phyloP scores from a whole-genome alignment of 441 rosid genomes.

The Flueggea neowawraea region DNA sequence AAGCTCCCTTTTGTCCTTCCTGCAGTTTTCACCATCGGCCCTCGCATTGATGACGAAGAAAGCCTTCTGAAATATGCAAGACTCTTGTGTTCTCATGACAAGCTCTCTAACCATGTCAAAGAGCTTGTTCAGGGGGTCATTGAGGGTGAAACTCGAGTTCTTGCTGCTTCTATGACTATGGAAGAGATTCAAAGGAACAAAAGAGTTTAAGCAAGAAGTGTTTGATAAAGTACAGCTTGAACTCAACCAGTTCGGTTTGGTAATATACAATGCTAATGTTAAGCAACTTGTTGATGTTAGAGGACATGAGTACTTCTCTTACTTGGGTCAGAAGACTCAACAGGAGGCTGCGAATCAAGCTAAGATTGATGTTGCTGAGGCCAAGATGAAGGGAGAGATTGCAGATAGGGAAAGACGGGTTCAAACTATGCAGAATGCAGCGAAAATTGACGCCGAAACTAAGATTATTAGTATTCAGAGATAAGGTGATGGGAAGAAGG shows the following conservation, averaged over 20 bases:
- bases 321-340: slow-evolving; percentile 69
- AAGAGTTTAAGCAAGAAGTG: slow-evolving; percentile 62
- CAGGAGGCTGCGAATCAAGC: slow-evolving; percentile 79
- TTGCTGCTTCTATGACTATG: slow-evolving; percentile 81
- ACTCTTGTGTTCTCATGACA: slow-evolving; percentile 58
- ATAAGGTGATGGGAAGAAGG: slow-evolving; percentile 54
- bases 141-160: slow-evolving; percentile 75
- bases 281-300: slow-evolving; percentile 73
- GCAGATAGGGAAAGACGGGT: slow-evolving; percentile 44
- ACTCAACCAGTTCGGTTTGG: slow-evolving; percentile 55
- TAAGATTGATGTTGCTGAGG: slow-evolving; percentile 55
- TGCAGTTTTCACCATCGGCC: slow-evolving; percentile 69
- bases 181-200: slow-evolving; percentile 66
- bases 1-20: slow-evolving; percentile 73
- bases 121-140: slow-evolving; percentile 74
- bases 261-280: slow-evolving; percentile 66
- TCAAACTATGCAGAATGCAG: slow-evolving; percentile 59
- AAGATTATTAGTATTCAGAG: slow-evolving; percentile 48
- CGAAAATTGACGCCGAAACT: slow-evolving; percentile 59
- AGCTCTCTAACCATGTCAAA: slow-evolving; percentile 50
- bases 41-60: slow-evolving; percentile 38
- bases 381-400: slow-evolving; percentile 61
- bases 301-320: slow-evolving; percentile 72
- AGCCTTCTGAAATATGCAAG: slow-evolving; percentile 53
- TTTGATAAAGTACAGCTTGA: slow-evolving; percentile 66